Evolutionary conservation across 345 rosid species (phyloP).

Genomic region (Gossypium arboreum): DNA sequence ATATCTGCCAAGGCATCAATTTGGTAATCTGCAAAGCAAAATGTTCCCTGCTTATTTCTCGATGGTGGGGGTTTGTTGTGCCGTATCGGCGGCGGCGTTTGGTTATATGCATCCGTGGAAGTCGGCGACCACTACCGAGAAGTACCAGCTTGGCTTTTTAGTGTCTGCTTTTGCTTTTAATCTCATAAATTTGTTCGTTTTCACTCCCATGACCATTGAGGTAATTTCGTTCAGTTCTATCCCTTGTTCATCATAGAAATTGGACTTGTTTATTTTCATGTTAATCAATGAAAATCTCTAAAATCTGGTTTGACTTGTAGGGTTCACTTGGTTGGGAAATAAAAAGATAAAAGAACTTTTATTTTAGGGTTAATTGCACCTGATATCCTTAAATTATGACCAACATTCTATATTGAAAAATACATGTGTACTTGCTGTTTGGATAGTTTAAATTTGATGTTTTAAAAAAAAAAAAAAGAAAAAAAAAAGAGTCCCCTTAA

Average conservation of each 20-base stretch:
- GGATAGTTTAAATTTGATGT: too few species aligned
- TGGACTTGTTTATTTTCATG: neutral
- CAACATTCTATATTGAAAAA: too few species aligned
- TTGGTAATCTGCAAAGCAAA: constrained; percentile 91
- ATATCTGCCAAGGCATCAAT: constrained; percentile 91
- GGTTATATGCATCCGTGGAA: constrained; percentile 95
- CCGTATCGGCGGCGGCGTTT: constrained; percentile 59
- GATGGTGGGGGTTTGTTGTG: constrained; percentile 72
- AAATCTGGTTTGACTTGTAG: neutral
- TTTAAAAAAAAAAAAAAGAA: too few species aligned
- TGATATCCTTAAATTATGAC: too few species aligned
- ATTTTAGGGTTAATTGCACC: too few species aligned
- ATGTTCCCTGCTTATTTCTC: constrained; percentile 97
- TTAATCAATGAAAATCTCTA: neutral
- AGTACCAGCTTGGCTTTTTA: constrained; percentile 93
- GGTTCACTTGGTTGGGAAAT: neutral
- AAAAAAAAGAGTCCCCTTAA: too few species aligned
- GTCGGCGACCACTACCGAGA: constrained; percentile 59
- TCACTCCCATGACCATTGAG: constrained; percentile 93
- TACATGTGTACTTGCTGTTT: too few species aligned
- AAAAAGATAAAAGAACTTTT: neutral
- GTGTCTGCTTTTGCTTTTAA: constrained; percentile 73
- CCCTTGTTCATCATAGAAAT: neutral
- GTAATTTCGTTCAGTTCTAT: constrained; percentile 25
- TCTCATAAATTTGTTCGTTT: constrained; percentile 79